Conservation (phyloP, 2,329 filamentous ascomycete genomes). For the Aspergillus niger region DNA sequence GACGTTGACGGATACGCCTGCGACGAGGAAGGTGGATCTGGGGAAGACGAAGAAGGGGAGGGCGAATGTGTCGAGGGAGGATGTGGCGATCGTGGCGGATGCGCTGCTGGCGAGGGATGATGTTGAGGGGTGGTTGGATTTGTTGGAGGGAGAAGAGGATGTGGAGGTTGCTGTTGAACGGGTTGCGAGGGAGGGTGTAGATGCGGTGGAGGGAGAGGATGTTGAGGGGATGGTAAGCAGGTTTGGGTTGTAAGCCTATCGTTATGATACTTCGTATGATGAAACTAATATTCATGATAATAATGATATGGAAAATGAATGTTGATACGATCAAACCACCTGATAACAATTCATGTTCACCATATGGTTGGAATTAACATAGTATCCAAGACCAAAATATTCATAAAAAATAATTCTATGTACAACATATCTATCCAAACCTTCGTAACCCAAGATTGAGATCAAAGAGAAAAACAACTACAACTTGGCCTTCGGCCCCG, state of each 20-base stretch:
- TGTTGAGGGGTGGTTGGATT: conserved; percentile 56
- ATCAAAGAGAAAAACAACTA: conserved; percentile 16
- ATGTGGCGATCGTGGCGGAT: conserved; percentile 56
- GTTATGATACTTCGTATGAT: not conserved
- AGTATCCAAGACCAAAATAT: too few relatives aligned
- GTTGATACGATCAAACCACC: too few relatives aligned
- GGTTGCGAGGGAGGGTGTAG: conserved; percentile 47
- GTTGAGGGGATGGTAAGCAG: conserved; percentile 46
- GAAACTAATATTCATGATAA: not conserved
- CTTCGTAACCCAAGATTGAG: not conserved
- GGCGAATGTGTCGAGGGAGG: conserved; percentile 51
- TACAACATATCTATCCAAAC: too few relatives aligned
- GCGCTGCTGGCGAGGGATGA: conserved; percentile 51
- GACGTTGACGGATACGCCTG: conserved; percentile 50
- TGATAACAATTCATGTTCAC: too few relatives aligned
- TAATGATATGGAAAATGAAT: too few relatives aligned
- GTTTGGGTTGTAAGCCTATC: conserved; percentile 14
- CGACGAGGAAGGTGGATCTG: conserved; percentile 50
- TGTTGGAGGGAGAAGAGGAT: conserved; percentile 53
- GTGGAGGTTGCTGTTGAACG: conserved; percentile 51
- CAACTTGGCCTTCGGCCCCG: conserved; percentile 44
- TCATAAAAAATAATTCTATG: too few relatives aligned
- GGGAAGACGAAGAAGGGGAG: conserved; percentile 49
- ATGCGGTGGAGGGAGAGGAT: conserved; percentile 55
- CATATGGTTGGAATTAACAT: too few relatives aligned